phyloP scores from a whole-genome alignment of 2,329 filamentous ascomycete species.

The Aspergillus neoniger region DNA sequence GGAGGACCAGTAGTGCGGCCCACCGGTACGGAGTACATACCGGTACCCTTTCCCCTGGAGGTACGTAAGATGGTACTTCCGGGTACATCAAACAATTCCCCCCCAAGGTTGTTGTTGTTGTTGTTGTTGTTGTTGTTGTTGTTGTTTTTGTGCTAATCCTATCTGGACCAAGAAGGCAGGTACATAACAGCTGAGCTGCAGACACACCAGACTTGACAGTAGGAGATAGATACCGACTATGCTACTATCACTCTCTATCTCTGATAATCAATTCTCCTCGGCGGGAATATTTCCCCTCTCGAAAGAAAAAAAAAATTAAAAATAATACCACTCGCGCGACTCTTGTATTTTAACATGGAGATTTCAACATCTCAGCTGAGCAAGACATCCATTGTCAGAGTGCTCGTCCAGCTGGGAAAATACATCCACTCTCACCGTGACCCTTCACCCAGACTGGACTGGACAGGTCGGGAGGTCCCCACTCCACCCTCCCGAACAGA shows the following conservation, averaged over 20 bases:
- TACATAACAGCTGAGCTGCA: not conserved
- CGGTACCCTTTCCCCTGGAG: conserved; percentile 1
- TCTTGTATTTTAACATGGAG: no score
- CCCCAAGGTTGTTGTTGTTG: not conserved
- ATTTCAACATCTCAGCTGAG: not conserved
- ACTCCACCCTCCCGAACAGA: not conserved
- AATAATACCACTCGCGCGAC: no score
- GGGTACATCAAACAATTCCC: not conserved
- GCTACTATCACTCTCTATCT: not conserved
- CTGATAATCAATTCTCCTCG: not conserved
- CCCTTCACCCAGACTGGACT: not conserved
- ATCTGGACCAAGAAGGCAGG: not conserved
- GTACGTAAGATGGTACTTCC: not conserved
- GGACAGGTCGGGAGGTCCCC: not conserved
- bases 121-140: not conserved
- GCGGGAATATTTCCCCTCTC: not conserved
- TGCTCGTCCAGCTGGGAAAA: not conserved
- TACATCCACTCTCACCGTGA: not conserved
- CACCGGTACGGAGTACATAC: not conserved
- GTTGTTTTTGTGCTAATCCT: not conserved
- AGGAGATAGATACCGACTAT: not conserved
- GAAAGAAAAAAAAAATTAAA: not conserved
- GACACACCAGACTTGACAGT: not conserved
- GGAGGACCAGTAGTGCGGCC: not conserved
- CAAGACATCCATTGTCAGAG: not conserved